A percentile compares a stretch with the other conserved stretches of the same genome.
Evolutionary conservation across 169 alveolate genomes (phyloP).

Genomic region (Ichthyophthirius multifiliis): DNA sequence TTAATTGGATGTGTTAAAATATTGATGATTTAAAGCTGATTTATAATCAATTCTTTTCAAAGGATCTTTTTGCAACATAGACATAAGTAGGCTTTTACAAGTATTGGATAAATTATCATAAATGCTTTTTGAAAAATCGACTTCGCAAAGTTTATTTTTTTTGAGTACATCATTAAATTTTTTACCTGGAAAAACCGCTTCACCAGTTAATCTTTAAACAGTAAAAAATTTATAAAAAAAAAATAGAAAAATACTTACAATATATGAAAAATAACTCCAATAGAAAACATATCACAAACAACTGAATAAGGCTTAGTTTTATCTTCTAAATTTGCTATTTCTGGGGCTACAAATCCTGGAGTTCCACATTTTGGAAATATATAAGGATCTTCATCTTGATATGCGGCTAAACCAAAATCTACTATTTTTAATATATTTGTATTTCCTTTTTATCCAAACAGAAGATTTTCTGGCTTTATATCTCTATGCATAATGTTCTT

Average conservation of each 20-base stretch:
- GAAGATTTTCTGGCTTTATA: conserved; percentile 77
- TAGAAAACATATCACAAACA: conserved; percentile 53
- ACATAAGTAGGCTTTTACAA: conserved; percentile 57
- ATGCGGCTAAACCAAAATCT: conserved; percentile 65
- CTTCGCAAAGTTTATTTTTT: conserved; percentile 60
- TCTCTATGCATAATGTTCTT: conserved; percentile 76
- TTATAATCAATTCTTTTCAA: conserved; percentile 55
- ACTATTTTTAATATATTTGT: conserved; percentile 48
- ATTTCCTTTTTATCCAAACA: conserved; percentile 51
- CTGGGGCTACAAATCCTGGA: conserved; percentile 69
- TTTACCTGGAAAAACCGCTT: conserved; percentile 67
- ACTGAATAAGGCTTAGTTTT: conserved; percentile 32
- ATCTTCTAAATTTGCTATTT: conserved; percentile 39
- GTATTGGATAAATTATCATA: conserved; percentile 59
- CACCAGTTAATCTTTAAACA: conserved; percentile 48
- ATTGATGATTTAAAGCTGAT: conserved; percentile 58
- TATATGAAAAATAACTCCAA: conserved; percentile 60
- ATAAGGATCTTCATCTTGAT: conserved; percentile 28
- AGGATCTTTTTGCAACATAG: conserved; percentile 74
- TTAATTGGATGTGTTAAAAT: conserved; percentile 34
- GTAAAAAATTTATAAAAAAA: background rate
- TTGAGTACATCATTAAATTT: conserved; percentile 63
- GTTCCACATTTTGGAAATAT: conserved; percentile 57
- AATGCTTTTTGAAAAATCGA: conserved; percentile 54
- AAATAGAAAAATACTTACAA: conserved; percentile 17